Conservation (phyloP, 148 eudicot genomes). For the Silene uniflora region DNA sequence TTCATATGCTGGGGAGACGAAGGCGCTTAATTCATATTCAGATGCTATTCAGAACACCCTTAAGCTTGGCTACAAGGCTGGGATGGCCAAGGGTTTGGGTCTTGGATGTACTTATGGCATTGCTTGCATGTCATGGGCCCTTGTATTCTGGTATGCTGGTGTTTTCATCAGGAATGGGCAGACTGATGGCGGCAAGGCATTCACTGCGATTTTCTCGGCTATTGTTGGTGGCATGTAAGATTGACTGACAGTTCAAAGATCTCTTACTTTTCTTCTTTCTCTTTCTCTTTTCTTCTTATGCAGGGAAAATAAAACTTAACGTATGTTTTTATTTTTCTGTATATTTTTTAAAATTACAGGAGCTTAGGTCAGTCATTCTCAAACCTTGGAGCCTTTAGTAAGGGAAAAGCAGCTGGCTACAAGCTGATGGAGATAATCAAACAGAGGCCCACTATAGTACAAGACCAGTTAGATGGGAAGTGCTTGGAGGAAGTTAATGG, state of each 20-base stretch:
- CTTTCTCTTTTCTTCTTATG: neutral
- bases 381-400: slow-evolving; percentile 98
- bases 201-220: slow-evolving; percentile 98
- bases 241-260: neutral
- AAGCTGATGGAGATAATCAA: slow-evolving; percentile 95
- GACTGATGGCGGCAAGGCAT: slow-evolving; percentile 98
- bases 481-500: slow-evolving; percentile 74
- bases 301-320: neutral
- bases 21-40: slow-evolving; percentile 81
- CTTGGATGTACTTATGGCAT: slow-evolving; percentile 98
- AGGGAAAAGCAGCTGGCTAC: slow-evolving; percentile 96
- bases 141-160: slow-evolving; percentile 99
- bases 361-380: slow-evolving; percentile 99
- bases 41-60: slow-evolving; percentile 93
- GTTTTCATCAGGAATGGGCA: slow-evolving; percentile 97
- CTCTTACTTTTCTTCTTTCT: neutral
- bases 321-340: neutral
- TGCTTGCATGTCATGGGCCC: slow-evolving; percentile 99
- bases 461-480: slow-evolving; percentile 65
- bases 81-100: slow-evolving; percentile 98
- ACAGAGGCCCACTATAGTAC: slow-evolving; percentile 78
- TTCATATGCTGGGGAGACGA: slow-evolving; percentile 90
- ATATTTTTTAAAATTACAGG: slow-evolving; percentile 39
- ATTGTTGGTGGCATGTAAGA: slow-evolving; percentile 99
- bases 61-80: slow-evolving; percentile 96